Conservation (phyloP, 805 yeast species). For the Wickerhamiella dianesei region DNA sequence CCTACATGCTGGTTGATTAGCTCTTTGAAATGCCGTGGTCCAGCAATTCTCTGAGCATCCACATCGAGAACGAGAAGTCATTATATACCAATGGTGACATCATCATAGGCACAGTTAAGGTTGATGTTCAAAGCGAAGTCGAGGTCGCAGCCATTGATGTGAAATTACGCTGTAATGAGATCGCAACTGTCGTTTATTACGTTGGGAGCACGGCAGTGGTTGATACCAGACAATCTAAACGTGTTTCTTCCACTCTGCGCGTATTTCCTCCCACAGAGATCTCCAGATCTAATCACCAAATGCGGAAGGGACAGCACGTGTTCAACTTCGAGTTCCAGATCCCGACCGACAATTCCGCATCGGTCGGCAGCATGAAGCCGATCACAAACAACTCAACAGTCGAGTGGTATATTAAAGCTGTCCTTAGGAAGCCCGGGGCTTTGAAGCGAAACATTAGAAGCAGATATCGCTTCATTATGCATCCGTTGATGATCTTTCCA, state of each 20-base stretch:
- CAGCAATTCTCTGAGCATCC: neutral
- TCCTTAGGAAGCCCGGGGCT: neutral
- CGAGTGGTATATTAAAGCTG: slow-evolving; percentile 1
- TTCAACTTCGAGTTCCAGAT: neutral
- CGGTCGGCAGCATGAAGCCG: neutral
- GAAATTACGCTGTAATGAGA: neutral
- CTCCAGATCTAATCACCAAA: neutral
- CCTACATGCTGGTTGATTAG: too few species aligned
- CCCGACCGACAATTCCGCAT: neutral
- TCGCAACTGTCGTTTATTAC: neutral
- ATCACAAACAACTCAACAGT: neutral
- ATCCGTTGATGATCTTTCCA: neutral
- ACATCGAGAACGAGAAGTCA: neutral
- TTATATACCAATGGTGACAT: neutral
- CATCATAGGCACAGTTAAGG: neutral
- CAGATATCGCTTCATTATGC: neutral
- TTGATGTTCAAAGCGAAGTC: neutral
- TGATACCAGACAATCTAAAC: neutral
- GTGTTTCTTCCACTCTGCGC: neutral
- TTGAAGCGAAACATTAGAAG: neutral
- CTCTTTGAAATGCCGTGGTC: neutral
- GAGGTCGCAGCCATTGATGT: slow-evolving; percentile 1
- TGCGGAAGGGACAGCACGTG: neutral
- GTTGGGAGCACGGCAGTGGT: neutral
- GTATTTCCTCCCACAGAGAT: neutral